Percentiles rank a stretch among this genome's conserved stretches.
Conservation (phyloP, 2,329 filamentous ascomycete genomes). For the Paecilomyces niveus region DNA sequence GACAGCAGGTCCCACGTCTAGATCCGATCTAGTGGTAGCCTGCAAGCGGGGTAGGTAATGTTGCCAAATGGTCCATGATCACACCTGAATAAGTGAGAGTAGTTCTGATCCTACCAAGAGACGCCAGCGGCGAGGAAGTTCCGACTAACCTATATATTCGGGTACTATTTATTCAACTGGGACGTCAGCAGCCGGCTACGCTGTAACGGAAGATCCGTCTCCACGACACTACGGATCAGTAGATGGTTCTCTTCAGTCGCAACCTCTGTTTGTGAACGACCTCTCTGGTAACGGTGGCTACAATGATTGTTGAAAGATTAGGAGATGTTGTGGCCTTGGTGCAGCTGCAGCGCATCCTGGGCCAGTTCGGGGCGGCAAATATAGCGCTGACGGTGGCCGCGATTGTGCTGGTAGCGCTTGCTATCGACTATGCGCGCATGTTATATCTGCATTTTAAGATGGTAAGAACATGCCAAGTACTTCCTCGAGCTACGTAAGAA, state of each 20-base stretch:
- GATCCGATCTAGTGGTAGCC: not conserved
- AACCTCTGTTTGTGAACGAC: not conserved
- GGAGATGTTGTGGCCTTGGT: conserved; percentile 4
- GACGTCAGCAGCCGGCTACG: not conserved
- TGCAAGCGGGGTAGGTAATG: not conserved
- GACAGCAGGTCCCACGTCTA: not conserved
- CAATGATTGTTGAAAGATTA: conserved; percentile 4
- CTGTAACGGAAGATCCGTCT: not conserved
- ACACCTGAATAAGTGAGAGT: not conserved
- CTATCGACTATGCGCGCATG: conserved; percentile 18
- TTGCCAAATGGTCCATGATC: not conserved
- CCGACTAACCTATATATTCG: not conserved
- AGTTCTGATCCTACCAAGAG: not conserved
- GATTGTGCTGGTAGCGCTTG: conserved; percentile 5
- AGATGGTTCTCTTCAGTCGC: not conserved
- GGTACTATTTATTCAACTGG: not conserved
- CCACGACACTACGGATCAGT: not conserved
- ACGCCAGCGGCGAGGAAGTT: not conserved
- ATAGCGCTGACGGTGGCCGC: conserved; percentile 1
- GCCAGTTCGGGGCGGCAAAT: conserved; percentile 1
- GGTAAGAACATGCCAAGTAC: conserved; percentile 8
- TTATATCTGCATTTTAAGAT: conserved; percentile 17
- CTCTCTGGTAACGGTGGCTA: not conserved
- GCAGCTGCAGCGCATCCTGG: conserved; percentile 4
- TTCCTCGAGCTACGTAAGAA: not conserved